Conservation (phyloP, 2,329 filamentous ascomycete species). For the Allantophomopsis cytisporea region DNA sequence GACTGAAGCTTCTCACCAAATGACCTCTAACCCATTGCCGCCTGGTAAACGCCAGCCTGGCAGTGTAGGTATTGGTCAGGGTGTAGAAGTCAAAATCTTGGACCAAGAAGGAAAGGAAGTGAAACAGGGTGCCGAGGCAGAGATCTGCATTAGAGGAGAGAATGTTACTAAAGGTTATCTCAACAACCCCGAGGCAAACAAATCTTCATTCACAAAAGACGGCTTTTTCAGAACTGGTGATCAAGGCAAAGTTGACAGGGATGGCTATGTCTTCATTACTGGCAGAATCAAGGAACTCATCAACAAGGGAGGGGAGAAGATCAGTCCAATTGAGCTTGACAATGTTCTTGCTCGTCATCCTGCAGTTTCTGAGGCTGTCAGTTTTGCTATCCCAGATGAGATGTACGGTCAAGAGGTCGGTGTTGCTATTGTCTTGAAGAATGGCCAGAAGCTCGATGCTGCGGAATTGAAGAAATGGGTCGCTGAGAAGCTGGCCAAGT, state of each 20-base stretch:
- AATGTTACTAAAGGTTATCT: conserved; percentile 80
- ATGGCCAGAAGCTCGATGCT: conserved; percentile 37
- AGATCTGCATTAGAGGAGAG: conserved; percentile 71
- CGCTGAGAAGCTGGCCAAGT: conserved; percentile 58
- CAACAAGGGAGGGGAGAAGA: conserved; percentile 84
- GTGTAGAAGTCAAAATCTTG: conserved; percentile 69
- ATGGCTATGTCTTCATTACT: conserved; percentile 76
- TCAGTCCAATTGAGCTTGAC: conserved; percentile 77
- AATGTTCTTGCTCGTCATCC: conserved; percentile 67
- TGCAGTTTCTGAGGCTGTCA: conserved; percentile 64
- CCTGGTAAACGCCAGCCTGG: conserved; percentile 64
- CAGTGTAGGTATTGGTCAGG: conserved; percentile 71
- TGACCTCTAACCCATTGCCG: conserved; percentile 65
- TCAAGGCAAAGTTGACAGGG: conserved; percentile 66
- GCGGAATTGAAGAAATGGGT: conserved; percentile 58
- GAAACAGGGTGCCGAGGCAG: conserved; percentile 55
- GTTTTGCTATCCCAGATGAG: conserved; percentile 72
- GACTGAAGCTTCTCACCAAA: conserved; percentile 81
- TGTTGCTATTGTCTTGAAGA: conserved; percentile 62
- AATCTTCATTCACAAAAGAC: conserved; percentile 55
- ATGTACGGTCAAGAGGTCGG: conserved; percentile 75
- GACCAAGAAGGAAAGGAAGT: conserved; percentile 56
- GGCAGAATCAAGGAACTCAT: conserved; percentile 91
- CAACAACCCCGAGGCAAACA: conserved; percentile 69
- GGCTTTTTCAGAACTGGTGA: conserved; percentile 84